Conservation (phyloP, 306 rosid species). For the Styphnolobium japonicum region DNA sequence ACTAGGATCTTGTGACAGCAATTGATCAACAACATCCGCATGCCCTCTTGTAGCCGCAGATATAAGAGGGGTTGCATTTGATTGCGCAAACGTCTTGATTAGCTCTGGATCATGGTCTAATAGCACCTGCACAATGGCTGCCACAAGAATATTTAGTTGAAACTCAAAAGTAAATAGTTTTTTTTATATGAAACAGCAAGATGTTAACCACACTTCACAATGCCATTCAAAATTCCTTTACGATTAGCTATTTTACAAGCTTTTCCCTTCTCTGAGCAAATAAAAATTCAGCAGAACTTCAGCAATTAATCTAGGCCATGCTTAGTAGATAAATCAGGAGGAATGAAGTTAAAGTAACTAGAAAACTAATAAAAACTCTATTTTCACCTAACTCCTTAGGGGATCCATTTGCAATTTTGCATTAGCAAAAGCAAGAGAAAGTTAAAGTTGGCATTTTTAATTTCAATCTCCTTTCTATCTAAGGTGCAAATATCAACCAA, state of each 20-base stretch:
- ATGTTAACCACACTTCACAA: background rate
- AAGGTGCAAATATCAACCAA: background rate
- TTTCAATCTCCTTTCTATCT: too few species aligned
- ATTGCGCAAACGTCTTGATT: conserved; percentile 70
- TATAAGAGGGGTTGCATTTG: conserved; percentile 82
- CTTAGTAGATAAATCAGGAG: too few species aligned
- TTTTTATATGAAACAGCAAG: background rate
- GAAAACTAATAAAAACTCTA: too few species aligned
- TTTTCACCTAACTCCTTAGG: too few species aligned
- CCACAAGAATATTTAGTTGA: background rate
- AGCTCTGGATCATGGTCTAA: conserved; percentile 67
- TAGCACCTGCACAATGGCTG: conserved; percentile 57
- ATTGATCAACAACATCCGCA: conserved; percentile 52
- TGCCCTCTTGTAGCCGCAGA: conserved; percentile 81
- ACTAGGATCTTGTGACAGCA: conserved; percentile 50
- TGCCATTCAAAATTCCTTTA: too few species aligned
- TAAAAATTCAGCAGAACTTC: too few species aligned
- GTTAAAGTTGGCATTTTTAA: background rate
- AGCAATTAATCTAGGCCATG: too few species aligned
- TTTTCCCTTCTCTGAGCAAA: too few species aligned
- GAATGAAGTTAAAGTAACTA: too few species aligned
- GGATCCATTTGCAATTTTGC: too few species aligned
- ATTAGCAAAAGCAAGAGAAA: background rate
- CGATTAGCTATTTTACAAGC: too few species aligned
- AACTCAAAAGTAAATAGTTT: background rate